These are phyloP conservation scores for Sordariomycetes sp. DNA, from an alignment of 2,329 filamentous ascomycete species.

Conservation along the genomic window DNA sequence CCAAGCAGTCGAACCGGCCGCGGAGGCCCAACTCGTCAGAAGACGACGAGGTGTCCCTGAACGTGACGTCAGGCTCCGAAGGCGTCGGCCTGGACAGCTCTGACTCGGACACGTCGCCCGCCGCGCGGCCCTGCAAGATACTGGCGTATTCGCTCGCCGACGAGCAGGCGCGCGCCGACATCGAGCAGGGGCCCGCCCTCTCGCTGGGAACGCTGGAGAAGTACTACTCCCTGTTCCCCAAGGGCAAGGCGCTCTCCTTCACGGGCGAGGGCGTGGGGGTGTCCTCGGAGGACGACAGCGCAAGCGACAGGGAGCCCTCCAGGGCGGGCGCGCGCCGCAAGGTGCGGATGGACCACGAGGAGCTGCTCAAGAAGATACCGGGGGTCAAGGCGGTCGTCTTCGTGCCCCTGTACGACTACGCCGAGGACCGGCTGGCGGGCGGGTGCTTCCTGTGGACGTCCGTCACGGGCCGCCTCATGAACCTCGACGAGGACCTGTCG, in stretches of 20 bases:
- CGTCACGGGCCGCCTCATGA: conserved; percentile 22
- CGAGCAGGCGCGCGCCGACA: conserved; percentile 11
- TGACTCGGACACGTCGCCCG: conserved; percentile 16
- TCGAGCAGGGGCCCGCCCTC: conserved; percentile 16
- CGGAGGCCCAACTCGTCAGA: conserved; percentile 6
- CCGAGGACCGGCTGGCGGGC: conserved; percentile 21
- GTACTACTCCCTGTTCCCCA: conserved; percentile 18
- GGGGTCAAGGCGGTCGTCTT: conserved; percentile 24
- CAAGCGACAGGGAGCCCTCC: conserved; percentile 13
- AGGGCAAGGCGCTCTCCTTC: conserved; percentile 19
- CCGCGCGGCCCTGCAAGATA: conserved; percentile 15
- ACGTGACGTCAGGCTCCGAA: conserved; percentile 10
- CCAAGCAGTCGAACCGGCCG: conserved; percentile 6
- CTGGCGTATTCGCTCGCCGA: conserved; percentile 17
- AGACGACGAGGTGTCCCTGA: conserved; percentile 9
- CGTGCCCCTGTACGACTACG: conserved; percentile 23
- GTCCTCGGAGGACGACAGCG: conserved; percentile 20
- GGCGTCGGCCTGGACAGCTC: conserved; percentile 15
- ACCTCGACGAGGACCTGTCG: conserved; percentile 22
- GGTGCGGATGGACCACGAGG: conserved; percentile 17
- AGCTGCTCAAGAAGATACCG: conserved; percentile 21
- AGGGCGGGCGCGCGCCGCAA: conserved; percentile 6
- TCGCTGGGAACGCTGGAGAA: conserved; percentile 17
- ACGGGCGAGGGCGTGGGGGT: conserved; percentile 15
- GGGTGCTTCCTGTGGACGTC: conserved; percentile 26